Base-by-base conservation (phyloP, 1,139 yeast genomes). In the Pneumocystis wakefieldiae region DNA sequence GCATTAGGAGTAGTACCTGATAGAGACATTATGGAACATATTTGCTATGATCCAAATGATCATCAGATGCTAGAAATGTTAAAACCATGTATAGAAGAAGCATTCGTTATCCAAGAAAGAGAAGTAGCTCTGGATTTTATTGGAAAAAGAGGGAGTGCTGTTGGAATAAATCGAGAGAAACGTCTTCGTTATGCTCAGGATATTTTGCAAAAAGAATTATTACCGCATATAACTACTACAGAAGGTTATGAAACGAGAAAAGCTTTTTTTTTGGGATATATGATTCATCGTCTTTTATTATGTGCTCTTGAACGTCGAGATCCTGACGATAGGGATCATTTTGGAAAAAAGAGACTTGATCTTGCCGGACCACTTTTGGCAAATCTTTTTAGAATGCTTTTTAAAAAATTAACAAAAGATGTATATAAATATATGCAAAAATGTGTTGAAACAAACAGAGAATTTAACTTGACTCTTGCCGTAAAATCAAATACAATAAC, bases 51-150 rank as follows among this genome's bases (percentile, higher is more conserved):
- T 75, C 91, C 91, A 65, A 87, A 86, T 70, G 99, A 92, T 78
- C 91, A 97, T 96, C 98, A 92, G 77, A 94, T 94, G 98, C 82
- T 92, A 76, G 99, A 94, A 77, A 89, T 92, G 95, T 81, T 94
- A 73, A 94, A 92, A 74, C 98, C 99, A 3, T 92, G 98, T 82
- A 95, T 94, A 67, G 99, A 94, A 76, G 98, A 94, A 78, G 98
- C 97, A 65, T 94, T 92, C 75, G 95, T 92, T 62, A 91, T 94
- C 67, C 98, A 94, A 77, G 97, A 94, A 74, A 85, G 96, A 73
- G 98, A 92, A 77, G 96, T 94, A 63, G 98, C 98, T 0, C 82
- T 92, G 69, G 98, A 92, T 79, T 92, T 86, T 75, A 92, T 92
- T 72, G 99, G 98, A 69, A 87, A 97, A 79, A 90, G 99, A 84